Evolutionary conservation across 2,329 filamentous ascomycete species (phyloP).

Genomic region (Purpureocillium lavendulum): DNA sequence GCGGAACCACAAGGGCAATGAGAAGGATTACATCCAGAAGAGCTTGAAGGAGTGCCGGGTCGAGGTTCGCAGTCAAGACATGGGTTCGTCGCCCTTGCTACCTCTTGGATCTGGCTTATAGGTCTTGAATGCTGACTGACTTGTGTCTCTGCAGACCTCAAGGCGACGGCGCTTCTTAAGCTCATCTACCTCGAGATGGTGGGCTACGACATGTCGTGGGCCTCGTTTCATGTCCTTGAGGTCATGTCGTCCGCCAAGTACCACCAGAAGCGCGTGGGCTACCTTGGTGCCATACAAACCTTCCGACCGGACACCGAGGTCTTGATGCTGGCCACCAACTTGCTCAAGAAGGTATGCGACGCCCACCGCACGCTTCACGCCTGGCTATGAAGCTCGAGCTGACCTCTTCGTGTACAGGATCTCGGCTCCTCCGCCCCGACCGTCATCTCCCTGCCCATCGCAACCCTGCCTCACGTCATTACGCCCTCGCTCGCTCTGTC

Average conservation of each 20-base stretch:
- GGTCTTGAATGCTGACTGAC: conserved; percentile 2
- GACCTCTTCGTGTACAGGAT: conserved; percentile 36
- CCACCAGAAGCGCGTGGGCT: conserved; percentile 89
- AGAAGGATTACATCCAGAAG: conserved; percentile 91
- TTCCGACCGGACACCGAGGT: conserved; percentile 95
- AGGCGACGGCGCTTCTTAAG: conserved; percentile 92
- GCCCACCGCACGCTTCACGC: neutral
- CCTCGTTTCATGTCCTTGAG: conserved; percentile 94
- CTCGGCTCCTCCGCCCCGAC: conserved; percentile 63
- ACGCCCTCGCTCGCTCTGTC: conserved; percentile 89
- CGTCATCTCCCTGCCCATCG: conserved; percentile 77
- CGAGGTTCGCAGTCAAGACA: conserved; percentile 88
- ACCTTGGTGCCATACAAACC: conserved; percentile 90
- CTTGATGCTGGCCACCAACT: conserved; percentile 92
- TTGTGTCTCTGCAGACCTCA: conserved; percentile 58
- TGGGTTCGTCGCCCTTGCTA: conserved; percentile 50
- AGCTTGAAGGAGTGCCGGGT: conserved; percentile 90
- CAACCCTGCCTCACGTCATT: conserved; percentile 88
- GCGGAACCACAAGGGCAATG: conserved; percentile 89
- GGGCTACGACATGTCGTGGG: conserved; percentile 99
- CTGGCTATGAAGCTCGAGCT: neutral
- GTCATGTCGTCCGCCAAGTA: conserved; percentile 98
- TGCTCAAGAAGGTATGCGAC: conserved; percentile 73
- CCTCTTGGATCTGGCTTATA: too few relatives aligned
- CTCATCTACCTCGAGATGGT: conserved; percentile 98